A percentile compares a stretch with the other conserved stretches of the same genome.
phyloP scores from a whole-genome alignment of 805 yeast genomes.

The Komagataella pseudopastoris region DNA sequence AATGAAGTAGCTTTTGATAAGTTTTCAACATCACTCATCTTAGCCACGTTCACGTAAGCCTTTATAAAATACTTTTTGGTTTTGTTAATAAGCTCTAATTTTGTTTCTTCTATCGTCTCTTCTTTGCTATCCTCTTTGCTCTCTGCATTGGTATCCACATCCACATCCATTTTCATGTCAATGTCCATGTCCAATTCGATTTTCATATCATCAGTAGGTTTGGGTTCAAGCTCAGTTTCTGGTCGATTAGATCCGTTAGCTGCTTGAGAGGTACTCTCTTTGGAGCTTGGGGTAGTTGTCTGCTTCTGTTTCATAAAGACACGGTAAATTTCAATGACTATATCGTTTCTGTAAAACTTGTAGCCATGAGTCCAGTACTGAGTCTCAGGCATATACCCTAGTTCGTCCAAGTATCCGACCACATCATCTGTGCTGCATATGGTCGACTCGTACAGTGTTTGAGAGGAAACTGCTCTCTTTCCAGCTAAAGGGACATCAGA shows the following conservation, averaged over 20 bases:
- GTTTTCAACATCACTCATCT: constrained; percentile 62
- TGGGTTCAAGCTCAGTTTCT: neutral
- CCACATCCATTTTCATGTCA: constrained; percentile 2
- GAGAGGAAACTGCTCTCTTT: constrained; percentile 45
- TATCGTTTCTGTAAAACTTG: constrained; percentile 45
- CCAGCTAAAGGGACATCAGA: constrained; percentile 74
- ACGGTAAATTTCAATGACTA: constrained; percentile 46
- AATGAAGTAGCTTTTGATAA: constrained; percentile 54
- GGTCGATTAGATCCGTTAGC: neutral
- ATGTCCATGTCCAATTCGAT: constrained; percentile 3
- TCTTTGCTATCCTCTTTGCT: constrained; percentile 10
- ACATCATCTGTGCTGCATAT: constrained; percentile 34
- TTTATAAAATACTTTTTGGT: constrained; percentile 48
- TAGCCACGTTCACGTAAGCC: constrained; percentile 57
- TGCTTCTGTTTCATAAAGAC: constrained; percentile 21
- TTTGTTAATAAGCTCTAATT: constrained; percentile 24
- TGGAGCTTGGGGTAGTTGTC: neutral
- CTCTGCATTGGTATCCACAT: neutral
- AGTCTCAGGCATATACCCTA: constrained; percentile 58
- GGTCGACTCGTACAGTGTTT: constrained; percentile 53
- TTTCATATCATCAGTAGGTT: constrained; percentile 1
- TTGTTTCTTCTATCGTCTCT: constrained; percentile 12
- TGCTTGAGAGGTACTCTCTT: neutral
- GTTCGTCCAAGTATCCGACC: constrained; percentile 32
- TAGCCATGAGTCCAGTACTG: constrained; percentile 51